Evolutionary conservation across 177 flowering plant genomes (phyloP).

Genomic region (Vitis hybrid): DNA sequence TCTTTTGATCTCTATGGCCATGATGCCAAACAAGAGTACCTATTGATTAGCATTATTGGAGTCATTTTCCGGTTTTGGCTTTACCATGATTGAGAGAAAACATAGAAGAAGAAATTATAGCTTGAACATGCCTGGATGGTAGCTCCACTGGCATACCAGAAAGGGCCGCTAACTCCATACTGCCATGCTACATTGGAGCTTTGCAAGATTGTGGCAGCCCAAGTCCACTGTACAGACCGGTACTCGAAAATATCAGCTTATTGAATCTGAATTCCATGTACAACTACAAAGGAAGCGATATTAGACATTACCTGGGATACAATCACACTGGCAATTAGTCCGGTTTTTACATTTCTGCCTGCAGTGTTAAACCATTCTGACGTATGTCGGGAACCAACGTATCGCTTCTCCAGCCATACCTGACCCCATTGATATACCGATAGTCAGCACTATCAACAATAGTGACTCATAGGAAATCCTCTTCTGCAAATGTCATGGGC

Average conservation of each 20-base stretch:
- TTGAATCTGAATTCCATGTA: background rate
- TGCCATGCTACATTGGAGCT: conserved; percentile 98
- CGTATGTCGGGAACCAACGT: conserved; percentile 82
- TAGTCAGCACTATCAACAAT: background rate
- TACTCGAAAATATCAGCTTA: background rate
- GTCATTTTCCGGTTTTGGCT: background rate
- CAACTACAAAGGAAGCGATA: background rate
- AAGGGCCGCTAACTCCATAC: conserved; percentile 95
- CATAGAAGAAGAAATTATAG: background rate
- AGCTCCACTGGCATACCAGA: conserved; percentile 99
- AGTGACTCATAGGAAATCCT: background rate
- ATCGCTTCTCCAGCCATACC: conserved; percentile 96
- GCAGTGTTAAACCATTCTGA: conserved; percentile 99
- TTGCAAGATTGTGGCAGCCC: conserved; percentile 98
- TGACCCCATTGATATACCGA: conserved; percentile 11
- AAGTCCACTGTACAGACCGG: conserved; percentile 71
- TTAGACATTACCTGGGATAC: conserved; percentile 75
- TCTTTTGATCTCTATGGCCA: conserved; percentile 96
- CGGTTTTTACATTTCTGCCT: conserved; percentile 92
- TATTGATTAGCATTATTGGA: conserved; percentile 13
- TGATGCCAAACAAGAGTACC: conserved; percentile 93
- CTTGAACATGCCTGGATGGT: conserved; percentile 70
- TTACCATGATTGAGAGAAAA: background rate
- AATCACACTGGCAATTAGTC: conserved; percentile 94
- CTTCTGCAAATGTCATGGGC: no score